Conservation (phyloP, 2,329 filamentous ascomycete species). For the Pleomassaria siparia region DNA sequence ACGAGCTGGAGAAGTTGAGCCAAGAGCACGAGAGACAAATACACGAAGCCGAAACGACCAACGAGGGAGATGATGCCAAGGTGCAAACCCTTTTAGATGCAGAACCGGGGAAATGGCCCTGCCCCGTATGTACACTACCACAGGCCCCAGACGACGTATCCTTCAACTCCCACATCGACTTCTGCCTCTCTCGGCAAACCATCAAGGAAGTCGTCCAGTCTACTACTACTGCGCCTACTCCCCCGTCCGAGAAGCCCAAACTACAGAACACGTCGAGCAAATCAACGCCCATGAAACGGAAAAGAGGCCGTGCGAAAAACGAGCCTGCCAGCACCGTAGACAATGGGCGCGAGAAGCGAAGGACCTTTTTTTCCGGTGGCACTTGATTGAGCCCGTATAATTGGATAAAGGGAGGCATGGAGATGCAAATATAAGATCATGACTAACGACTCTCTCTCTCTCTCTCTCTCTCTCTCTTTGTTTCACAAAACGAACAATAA, state of each 20-base stretch:
- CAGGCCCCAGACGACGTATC: conserved; percentile 72
- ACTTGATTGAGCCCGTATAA: background rate
- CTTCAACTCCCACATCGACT: conserved; percentile 92
- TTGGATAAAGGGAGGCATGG: too few relatives aligned
- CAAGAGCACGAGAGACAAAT: conserved; percentile 53
- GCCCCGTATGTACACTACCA: conserved; percentile 80
- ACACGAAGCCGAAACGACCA: conserved; percentile 1
- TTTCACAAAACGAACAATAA: too few relatives aligned
- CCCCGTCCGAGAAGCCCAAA: background rate
- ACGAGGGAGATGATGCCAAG: conserved; percentile 22
- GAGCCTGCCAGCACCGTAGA: conserved; percentile 23
- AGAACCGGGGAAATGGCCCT: conserved; percentile 65
- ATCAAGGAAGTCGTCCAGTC: conserved; percentile 79
- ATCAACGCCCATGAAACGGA: conserved; percentile 16
- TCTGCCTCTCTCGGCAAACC: conserved; percentile 81
- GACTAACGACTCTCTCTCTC: too few relatives aligned
- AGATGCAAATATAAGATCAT: too few relatives aligned
- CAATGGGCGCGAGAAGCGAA: conserved; percentile 32
- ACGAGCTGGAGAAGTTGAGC: conserved; percentile 62
- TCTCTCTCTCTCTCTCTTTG: too few relatives aligned
- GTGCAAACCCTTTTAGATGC: background rate
- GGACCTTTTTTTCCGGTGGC: conserved; percentile 29
- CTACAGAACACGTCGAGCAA: background rate
- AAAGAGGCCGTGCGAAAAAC: conserved; percentile 31
- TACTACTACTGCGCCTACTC: conserved; percentile 16